A percentile compares a stretch with the other conserved stretches of the same genome.
Evolutionary conservation across 805 yeast genomes (phyloP).

Genomic region (Wickerhamomyces chambardii): DNA sequence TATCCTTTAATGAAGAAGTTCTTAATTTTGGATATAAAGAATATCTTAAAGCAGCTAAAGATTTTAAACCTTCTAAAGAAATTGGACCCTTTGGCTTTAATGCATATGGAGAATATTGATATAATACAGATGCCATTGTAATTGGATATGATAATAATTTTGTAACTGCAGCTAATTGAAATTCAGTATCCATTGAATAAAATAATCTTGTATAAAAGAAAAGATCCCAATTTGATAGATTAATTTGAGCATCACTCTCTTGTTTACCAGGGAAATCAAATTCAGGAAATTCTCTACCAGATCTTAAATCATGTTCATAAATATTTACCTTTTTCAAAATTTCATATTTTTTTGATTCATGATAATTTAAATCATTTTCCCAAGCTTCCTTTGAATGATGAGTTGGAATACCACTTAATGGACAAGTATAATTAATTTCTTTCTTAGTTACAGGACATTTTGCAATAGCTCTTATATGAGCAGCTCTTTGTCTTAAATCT

Average conservation of each 20-base stretch:
- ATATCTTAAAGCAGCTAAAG: slow-evolving; percentile 86
- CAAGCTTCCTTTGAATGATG: slow-evolving; percentile 89
- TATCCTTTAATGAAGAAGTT: slow-evolving; percentile 58
- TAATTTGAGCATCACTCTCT: slow-evolving; percentile 65
- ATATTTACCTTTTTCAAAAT: slow-evolving; percentile 78
- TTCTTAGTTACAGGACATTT: slow-evolving; percentile 84
- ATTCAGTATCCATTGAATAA: slow-evolving; percentile 94
- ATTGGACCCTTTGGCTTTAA: slow-evolving; percentile 80
- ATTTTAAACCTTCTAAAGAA: slow-evolving; percentile 87
- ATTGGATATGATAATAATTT: slow-evolving; percentile 91
- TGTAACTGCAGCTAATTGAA: slow-evolving; percentile 90
- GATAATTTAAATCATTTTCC: slow-evolving; percentile 73
- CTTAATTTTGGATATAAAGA: slow-evolving; percentile 66
- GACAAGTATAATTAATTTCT: slow-evolving; percentile 81
- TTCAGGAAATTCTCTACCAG: slow-evolving; percentile 92
- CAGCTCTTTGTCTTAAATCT: slow-evolving; percentile 86
- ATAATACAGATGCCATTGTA: slow-evolving; percentile 77
- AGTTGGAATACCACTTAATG: slow-evolving; percentile 92
- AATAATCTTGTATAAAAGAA: slow-evolving; percentile 89
- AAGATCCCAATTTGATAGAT: slow-evolving; percentile 84
- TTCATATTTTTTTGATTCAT: slow-evolving; percentile 55
- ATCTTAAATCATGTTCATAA: slow-evolving; percentile 90
- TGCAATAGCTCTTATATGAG: slow-evolving; percentile 79
- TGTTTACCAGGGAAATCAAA: slow-evolving; percentile 85
- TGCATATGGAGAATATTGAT: slow-evolving; percentile 79